phyloP scores from a whole-genome alignment of 306 rosid species.

The Citrullus amarus region DNA sequence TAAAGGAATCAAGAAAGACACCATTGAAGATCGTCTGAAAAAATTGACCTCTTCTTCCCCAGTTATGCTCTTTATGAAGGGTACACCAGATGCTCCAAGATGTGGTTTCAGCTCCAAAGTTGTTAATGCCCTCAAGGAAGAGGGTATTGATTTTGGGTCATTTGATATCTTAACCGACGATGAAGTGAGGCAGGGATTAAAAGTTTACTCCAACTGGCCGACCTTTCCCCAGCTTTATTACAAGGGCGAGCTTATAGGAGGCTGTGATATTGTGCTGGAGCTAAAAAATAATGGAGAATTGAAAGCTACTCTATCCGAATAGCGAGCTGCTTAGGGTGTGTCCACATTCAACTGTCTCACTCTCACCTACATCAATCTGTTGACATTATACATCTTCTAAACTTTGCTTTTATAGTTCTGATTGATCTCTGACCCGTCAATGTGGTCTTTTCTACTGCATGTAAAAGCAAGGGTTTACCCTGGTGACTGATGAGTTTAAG shows the following conservation, averaged over 20 bases:
- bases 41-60: slow-evolving; percentile 53
- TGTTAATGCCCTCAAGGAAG: slow-evolving; percentile 51
- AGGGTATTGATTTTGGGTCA: slow-evolving; percentile 58
- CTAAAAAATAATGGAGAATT: slow-evolving; percentile 61
- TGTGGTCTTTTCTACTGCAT: neutral
- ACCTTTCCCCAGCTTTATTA: slow-evolving; percentile 89
- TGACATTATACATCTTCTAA: slow-evolving; percentile 15
- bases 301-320: slow-evolving; percentile 61
- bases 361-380: slow-evolving; percentile 15
- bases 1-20: slow-evolving; percentile 45
- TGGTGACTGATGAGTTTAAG: neutral
- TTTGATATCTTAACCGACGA: slow-evolving; percentile 71
- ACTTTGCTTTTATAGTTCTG: slow-evolving; percentile 6
- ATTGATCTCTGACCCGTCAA: neutral
- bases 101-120: slow-evolving; percentile 95
- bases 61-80: slow-evolving; percentile 92
- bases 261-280: slow-evolving; percentile 76
- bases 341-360: slow-evolving; percentile 14
- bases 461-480: slow-evolving; percentile 5
- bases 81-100: slow-evolving; percentile 72
- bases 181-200: slow-evolving; percentile 82
- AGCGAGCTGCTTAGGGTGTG: neutral
- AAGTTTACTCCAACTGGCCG: slow-evolving; percentile 85
- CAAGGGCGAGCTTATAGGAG: slow-evolving; percentile 83
- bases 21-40: slow-evolving; percentile 57